Base-by-base conservation (phyloP, 1,284 basidiomycete species). In the Naganishia albida region DNA sequence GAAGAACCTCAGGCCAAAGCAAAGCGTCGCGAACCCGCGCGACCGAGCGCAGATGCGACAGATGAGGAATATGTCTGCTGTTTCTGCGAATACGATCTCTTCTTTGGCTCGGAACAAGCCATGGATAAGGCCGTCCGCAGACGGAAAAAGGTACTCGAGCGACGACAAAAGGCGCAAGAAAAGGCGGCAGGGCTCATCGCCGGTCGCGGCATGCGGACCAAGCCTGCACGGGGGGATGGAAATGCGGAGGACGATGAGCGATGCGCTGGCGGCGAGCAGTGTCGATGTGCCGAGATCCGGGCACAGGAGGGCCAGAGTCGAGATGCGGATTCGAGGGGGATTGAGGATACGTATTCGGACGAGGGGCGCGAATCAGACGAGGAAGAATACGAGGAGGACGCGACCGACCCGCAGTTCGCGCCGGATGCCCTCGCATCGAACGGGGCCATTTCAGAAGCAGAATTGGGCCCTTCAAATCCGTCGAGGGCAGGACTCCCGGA, bases 11-110 rank as follows among this genome's bases (percentile, higher is more conserved):
- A 16, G 40, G 38, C 12, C 23, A 44, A 6, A 51, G 48, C 34
- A 6, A 30, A 30, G 4, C 51, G 51, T 2, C 51, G 51, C n/a
- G 39, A 38, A 3, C 26, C 50, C 28, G 28, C 20, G 12, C 57
- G 57, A 25, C 43, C 48, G 40, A 12, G 20, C 39, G 63, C 49
- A 60, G 69, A 34, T 63, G 67, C 8, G 20, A 67, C 88, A 8
- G 83, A 81, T 60, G 90, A 91, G 39, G 91, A 93, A 75, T 93
- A 90, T 87, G 88, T 93, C 69, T 94, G 91, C 74, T 85, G 87
- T 69, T 88, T 88, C 72, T 94, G 91, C 81, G 91, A 93, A 78
- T 91, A 91, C 75, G 83, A 85, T 69, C 76, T 94, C 65, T 92
- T 91, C 75, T 94, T 89, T 74, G 88, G 89, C 12, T 68, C 73